A percentile compares a stretch with the other conserved stretches of the same genome.
phyloP scores from a whole-genome alignment of 2,329 filamentous ascomycete species.

The Phialophora tarda region DNA sequence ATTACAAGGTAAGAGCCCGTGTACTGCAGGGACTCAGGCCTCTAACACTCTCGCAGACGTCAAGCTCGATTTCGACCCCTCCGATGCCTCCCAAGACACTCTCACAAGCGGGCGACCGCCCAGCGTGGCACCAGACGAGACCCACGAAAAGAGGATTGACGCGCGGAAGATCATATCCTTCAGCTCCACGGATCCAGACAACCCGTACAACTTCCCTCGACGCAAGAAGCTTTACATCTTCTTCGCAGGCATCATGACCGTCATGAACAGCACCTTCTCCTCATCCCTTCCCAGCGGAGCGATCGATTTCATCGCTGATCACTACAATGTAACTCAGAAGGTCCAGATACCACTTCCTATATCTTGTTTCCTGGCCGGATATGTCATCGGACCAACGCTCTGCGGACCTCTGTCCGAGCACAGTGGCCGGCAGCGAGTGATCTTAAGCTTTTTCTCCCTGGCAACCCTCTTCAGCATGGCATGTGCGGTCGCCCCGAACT shows the following conservation, averaged over 20 bases:
- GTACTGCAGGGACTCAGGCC: neutral
- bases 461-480: slow-evolving; percentile 50
- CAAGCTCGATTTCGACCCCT: neutral
- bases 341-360: slow-evolving; percentile 48
- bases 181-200: slow-evolving; percentile 35
- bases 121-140: slow-evolving; percentile 21
- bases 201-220: slow-evolving; percentile 41
- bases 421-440: slow-evolving; percentile 48
- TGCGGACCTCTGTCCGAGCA: slow-evolving; percentile 53
- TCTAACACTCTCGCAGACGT: neutral
- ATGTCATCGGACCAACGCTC: slow-evolving; percentile 50
- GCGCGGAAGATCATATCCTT: slow-evolving; percentile 37
- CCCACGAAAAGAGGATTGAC: slow-evolving; percentile 14
- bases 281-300: slow-evolving; percentile 49
- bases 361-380: slow-evolving; percentile 50
- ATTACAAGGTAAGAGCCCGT: neutral
- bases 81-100: slow-evolving; percentile 19
- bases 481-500: slow-evolving; percentile 52
- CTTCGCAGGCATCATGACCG: slow-evolving; percentile 46
- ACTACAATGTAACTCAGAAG: slow-evolving; percentile 41
- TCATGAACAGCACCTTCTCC: slow-evolving; percentile 49
- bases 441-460: slow-evolving; percentile 58
- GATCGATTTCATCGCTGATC: slow-evolving; percentile 45
- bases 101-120: slow-evolving; percentile 15
- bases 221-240: slow-evolving; percentile 47